Percentiles rank a stretch among this genome's conserved stretches.
Evolutionary conservation across 2,329 filamentous ascomycete species (phyloP).

Genomic region (Fusarium sp.): DNA sequence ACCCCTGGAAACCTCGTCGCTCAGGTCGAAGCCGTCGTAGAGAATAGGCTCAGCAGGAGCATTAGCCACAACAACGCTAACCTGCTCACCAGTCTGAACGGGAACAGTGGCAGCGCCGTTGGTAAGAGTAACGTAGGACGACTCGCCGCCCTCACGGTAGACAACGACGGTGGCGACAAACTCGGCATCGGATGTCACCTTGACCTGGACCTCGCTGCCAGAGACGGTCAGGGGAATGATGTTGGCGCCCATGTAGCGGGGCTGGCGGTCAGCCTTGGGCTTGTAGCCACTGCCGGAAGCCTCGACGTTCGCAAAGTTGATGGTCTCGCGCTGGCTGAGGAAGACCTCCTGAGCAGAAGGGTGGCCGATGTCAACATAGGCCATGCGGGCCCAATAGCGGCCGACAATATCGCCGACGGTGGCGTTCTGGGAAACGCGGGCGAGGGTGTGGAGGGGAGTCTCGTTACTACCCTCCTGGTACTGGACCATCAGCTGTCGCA

Average conservation of each 20-base stretch:
- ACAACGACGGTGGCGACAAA: conserved; percentile 59
- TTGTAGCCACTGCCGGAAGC: conserved; percentile 52
- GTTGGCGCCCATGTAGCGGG: conserved; percentile 63
- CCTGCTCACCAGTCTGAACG: conserved; percentile 56
- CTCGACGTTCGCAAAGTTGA: conserved; percentile 60
- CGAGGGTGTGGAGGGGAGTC: conserved; percentile 61
- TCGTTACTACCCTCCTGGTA: conserved; percentile 61
- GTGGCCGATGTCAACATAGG: conserved; percentile 63
- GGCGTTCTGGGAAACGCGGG: conserved; percentile 51
- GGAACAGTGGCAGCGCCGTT: conserved; percentile 50
- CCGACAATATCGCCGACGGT: conserved; percentile 58
- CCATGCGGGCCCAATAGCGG: conserved; percentile 66
- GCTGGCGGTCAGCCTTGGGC: conserved; percentile 57
- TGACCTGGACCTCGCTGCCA: conserved; percentile 47
- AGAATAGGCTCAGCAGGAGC: conserved; percentile 57
- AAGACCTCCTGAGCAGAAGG: conserved; percentile 54
- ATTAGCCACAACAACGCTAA: conserved; percentile 61
- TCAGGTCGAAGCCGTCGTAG: conserved; percentile 58
- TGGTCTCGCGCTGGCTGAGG: conserved; percentile 47
- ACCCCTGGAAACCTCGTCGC: conserved; percentile 51
- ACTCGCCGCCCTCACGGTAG: conserved; percentile 40
- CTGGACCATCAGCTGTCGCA: conserved; percentile 58
- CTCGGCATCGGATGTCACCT: conserved; percentile 50
- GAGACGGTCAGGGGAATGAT: conserved; percentile 58
- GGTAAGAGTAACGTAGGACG: conserved; percentile 53